Evolutionary conservation across 2,329 filamentous ascomycete species (phyloP).

Genomic region (Nigrospora oryzae): DNA sequence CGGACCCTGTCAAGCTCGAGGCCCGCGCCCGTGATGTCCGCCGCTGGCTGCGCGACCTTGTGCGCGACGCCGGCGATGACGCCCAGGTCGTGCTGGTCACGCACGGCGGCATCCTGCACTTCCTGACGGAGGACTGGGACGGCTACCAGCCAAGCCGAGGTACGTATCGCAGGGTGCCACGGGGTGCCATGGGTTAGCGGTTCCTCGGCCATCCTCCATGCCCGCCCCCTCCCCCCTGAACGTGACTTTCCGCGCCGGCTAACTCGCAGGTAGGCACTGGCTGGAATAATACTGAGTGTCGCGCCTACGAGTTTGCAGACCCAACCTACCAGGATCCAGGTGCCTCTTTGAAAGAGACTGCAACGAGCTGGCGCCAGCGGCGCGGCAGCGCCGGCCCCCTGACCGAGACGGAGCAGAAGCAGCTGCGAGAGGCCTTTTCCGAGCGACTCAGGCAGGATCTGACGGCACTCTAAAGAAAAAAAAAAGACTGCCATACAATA

Average conservation of each 20-base stretch:
- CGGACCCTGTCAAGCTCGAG: slow-evolving; percentile 43
- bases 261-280: slow-evolving; percentile 51
- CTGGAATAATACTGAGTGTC: slow-evolving; percentile 67
- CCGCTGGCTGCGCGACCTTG: slow-evolving; percentile 42
- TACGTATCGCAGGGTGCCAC: slow-evolving; percentile 15
- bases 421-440: slow-evolving; percentile 28
- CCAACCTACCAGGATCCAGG: slow-evolving; percentile 37
- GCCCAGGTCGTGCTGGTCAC: slow-evolving; percentile 67
- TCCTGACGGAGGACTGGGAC: slow-evolving; percentile 74
- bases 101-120: slow-evolving; percentile 79
- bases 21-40: slow-evolving; percentile 53
- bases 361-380: slow-evolving; percentile 36
- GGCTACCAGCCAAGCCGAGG: slow-evolving; percentile 38
- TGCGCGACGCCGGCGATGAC: slow-evolving; percentile 34
- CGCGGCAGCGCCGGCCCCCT: slow-evolving; percentile 29
- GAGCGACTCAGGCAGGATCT: slow-evolving; percentile 9
- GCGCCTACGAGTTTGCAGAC: slow-evolving; percentile 57
- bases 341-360: slow-evolving; percentile 39
- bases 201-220: not conserved
- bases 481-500: not conserved
- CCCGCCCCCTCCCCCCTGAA: not conserved
- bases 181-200: not conserved
- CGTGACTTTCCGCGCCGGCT: not conserved
- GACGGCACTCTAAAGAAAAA: not conserved
- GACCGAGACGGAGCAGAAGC: slow-evolving; percentile 35